A percentile compares a stretch with the other conserved stretches of the same genome.
These are phyloP conservation scores for Coemansia sp. DNA, from an alignment of 192 early-diverging fungal genomes.

Conservation along the genomic window DNA sequence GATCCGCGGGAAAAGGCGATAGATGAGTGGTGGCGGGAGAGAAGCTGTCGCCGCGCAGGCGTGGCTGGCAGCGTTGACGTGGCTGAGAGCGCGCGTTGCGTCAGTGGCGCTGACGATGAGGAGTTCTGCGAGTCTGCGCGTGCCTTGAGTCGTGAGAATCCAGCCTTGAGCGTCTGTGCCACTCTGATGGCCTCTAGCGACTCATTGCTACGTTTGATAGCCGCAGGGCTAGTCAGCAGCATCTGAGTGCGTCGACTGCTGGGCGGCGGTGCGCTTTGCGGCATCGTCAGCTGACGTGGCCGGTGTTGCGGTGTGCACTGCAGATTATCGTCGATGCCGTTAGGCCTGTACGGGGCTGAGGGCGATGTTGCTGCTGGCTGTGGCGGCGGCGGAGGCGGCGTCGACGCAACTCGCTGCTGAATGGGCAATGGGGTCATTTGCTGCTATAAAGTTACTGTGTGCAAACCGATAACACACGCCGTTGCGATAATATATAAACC, in stretches of 20 bases:
- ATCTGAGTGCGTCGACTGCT: conserved; percentile 12
- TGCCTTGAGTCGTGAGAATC: conserved; percentile 38
- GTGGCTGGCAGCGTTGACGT: not conserved
- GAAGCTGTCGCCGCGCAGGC: conserved; percentile 3
- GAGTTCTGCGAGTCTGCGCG: conserved; percentile 23
- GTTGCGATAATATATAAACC: not conserved
- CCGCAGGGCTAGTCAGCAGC: conserved; percentile 30
- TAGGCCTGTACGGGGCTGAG: not conserved
- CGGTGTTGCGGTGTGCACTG: conserved; percentile 6
- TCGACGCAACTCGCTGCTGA: not conserved
- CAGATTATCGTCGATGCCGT: not conserved
- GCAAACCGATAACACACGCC: not conserved
- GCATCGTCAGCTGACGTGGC: conserved; percentile 3
- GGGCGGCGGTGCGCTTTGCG: conserved; percentile 34
- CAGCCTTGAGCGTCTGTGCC: conserved; percentile 48
- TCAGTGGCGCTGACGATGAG: not conserved
- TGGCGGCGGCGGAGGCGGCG: not conserved
- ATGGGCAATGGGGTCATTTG: not conserved
- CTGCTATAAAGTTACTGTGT: not conserved
- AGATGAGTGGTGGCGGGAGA: conserved; percentile 34
- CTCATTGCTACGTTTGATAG: conserved; percentile 34
- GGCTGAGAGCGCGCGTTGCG: conserved; percentile 39
- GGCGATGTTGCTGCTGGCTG: not conserved
- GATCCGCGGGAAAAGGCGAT: conserved; percentile 7
- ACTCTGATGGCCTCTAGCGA: conserved; percentile 41